Base-by-base conservation (phyloP, 2,329 filamentous ascomycete genomes). In the Trichoderma koningiopsis region DNA sequence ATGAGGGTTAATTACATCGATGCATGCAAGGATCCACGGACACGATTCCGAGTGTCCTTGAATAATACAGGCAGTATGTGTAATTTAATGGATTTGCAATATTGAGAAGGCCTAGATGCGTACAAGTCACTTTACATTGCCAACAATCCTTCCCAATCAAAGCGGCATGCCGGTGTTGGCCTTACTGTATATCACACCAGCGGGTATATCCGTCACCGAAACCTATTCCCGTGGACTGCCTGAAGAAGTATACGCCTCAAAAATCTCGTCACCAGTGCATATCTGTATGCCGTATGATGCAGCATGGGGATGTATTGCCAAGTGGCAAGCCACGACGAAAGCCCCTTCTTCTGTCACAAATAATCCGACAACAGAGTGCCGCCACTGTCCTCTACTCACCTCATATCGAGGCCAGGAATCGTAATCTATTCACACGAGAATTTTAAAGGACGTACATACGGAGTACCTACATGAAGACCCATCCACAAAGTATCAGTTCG, bases 1-100 rank as follows among this genome's bases (percentile, higher is more conserved):
- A 72, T 70, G 68, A 68, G 55, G 70, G 64, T 69, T 56, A 57
- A 74, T 57, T 62, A 49, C 53, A 57, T 66, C 55, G 70, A 68
- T 35, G 40, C 22, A 35, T 33, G 31, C 59, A 63, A 35, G 60
- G 60, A 49, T 62, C 31, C 3, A 24, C 22, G 14, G 31, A 27
- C 27, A 35, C 35, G 61, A 40, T 56, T 33, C 16, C 16, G 49
- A 31, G 61, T 64, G 49, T n/a, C 49, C 53, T 40, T 37, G 16
- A 43, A 58, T 22, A 33, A 58, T 37, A n/a, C 31, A 52, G 22
- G 16, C 47, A 16, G 3, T 14, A 11, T n/a, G 33, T 40, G 13
- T 64, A 16, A 55, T 31, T 40, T 53, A 49, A 40, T 55, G 63
- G 49, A 62, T 62, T 29, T 27, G 19, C 35, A 55, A 62, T 49